phyloP scores from a whole-genome alignment of 768 basidiomycete species.

The Boletus pseudopeckii region DNA sequence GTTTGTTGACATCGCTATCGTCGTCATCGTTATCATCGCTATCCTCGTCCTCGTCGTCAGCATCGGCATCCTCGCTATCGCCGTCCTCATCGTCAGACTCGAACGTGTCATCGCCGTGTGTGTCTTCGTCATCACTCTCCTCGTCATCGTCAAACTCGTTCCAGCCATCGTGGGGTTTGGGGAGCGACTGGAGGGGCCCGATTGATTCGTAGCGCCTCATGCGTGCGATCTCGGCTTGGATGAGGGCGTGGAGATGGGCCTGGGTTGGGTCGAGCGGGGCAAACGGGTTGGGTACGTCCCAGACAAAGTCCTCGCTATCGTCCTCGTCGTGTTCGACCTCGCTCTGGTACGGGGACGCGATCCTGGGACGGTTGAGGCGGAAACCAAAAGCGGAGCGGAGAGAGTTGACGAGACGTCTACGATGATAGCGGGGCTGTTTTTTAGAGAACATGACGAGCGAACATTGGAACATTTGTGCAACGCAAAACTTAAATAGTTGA shows the following conservation, averaged over 20 bases:
- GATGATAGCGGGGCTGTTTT: too few species aligned
- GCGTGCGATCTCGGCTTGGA: background rate
- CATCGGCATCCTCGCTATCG: background rate
- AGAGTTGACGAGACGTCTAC: too few species aligned
- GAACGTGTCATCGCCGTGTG: too few species aligned
- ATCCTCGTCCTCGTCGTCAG: background rate
- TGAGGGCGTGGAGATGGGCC: background rate
- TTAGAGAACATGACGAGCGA: too few species aligned
- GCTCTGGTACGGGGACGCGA: too few species aligned
- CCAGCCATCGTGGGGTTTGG: too few species aligned
- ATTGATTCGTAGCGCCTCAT: background rate
- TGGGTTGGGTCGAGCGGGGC: background rate
- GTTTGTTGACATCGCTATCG: background rate
- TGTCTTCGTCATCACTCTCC: background rate
- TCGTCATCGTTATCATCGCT: background rate
- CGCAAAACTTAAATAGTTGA: too few species aligned
- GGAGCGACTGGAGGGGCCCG: background rate
- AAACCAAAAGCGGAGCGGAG: too few species aligned
- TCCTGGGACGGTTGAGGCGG: too few species aligned
- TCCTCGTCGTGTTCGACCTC: too few species aligned
- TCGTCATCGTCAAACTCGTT: background rate
- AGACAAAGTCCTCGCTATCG: background rate
- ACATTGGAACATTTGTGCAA: too few species aligned
- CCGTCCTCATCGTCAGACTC: background rate
- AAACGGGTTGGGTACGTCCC: slow-evolving; percentile 19